These are phyloP conservation scores for Naganishia onofrii DNA, from an alignment of 768 basidiomycete species.

Conservation along the genomic window DNA sequence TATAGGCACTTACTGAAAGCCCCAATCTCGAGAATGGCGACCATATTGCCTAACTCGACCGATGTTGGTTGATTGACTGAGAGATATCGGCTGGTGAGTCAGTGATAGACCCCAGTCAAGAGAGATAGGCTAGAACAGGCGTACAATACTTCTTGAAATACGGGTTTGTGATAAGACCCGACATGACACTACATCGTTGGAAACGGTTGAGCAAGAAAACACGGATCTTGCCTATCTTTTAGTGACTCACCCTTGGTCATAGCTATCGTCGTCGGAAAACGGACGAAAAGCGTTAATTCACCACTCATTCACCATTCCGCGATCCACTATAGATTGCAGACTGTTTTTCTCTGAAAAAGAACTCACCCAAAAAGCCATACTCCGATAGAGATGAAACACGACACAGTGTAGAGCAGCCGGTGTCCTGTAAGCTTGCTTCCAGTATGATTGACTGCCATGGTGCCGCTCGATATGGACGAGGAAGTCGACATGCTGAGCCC, in stretches of 20 bases:
- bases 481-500: neutral
- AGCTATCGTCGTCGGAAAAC: conserved; percentile 29
- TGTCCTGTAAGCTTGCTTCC: conserved; percentile 40
- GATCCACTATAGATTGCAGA: neutral
- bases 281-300: neutral
- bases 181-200: conserved; percentile 42
- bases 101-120: neutral
- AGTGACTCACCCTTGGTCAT: conserved; percentile 48
- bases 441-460: conserved; percentile 28
- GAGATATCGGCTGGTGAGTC: neutral
- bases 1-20: conserved; percentile 68
- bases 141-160: conserved; percentile 60
- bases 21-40: conserved; percentile 88
- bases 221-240: neutral
- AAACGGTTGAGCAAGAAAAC: neutral
- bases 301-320: neutral
- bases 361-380: conserved; percentile 52
- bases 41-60: conserved; percentile 83
- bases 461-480: neutral
- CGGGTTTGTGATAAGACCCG: conserved; percentile 64
- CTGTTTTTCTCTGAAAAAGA: neutral
- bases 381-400: conserved; percentile 48
- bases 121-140: neutral
- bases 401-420: conserved; percentile 48
- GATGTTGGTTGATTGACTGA: conserved; percentile 68